These are phyloP conservation scores for Yamadazyma jaroonii DNA, from an alignment of 1,139 yeast genomes.

Conservation along the genomic window DNA sequence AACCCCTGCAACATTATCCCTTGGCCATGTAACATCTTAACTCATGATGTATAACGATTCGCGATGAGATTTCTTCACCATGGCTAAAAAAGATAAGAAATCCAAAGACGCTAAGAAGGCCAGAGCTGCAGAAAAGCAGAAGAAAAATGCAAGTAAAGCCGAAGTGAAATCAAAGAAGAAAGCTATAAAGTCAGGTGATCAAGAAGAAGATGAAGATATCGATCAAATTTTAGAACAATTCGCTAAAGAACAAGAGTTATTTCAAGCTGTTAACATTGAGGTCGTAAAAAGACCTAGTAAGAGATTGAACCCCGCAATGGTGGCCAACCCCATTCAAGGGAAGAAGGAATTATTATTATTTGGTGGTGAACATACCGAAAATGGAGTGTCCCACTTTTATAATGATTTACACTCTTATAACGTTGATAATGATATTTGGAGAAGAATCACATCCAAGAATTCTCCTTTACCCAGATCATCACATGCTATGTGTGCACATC, in stretches of 20 bases:
- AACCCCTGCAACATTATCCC: no score
- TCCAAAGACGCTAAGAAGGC: constrained; percentile 92
- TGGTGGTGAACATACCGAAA: constrained; percentile 80
- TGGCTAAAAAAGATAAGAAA: constrained; percentile 86
- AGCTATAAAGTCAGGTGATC: constrained; percentile 72
- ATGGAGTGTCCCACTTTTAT: constrained; percentile 64
- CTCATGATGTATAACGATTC: background rate
- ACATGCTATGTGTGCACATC: constrained; percentile 92
- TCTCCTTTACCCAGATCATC: constrained; percentile 92
- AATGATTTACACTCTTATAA: constrained; percentile 78
- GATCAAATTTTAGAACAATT: constrained; percentile 80
- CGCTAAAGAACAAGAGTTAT: constrained; percentile 75
- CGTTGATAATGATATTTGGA: constrained; percentile 81
- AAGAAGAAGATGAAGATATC: constrained; percentile 84
- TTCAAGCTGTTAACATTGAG: constrained; percentile 67
- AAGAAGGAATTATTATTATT: constrained; percentile 76
- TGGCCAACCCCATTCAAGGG: constrained; percentile 73
- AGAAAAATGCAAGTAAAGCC: constrained; percentile 72
- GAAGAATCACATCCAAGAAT: constrained; percentile 73
- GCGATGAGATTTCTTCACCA: constrained; percentile 16
- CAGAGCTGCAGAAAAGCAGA: constrained; percentile 77
- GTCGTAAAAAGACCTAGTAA: constrained; percentile 57
- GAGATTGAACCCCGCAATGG: constrained; percentile 72
- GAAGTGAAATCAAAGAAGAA: constrained; percentile 70
- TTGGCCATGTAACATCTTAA: no score